A percentile compares a stretch with the other conserved stretches of the same genome.
These are phyloP conservation scores for Saccharomyces paradoxus DNA, from an alignment of 805 yeast genomes.

Conservation along the genomic window DNA sequence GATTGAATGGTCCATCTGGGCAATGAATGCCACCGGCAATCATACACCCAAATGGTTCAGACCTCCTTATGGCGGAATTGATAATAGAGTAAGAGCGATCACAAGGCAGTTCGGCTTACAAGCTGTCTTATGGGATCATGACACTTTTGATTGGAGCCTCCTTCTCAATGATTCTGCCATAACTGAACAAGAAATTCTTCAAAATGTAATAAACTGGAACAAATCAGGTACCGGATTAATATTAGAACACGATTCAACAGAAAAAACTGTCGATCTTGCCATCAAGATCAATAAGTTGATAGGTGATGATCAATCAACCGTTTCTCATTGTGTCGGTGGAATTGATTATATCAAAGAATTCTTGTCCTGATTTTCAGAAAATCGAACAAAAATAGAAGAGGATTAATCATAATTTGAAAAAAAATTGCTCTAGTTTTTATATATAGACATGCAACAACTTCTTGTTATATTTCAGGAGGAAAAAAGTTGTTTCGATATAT, in stretches of 20 bases:
- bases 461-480: background rate
- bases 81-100: constrained; percentile 69
- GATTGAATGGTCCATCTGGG: constrained; percentile 90
- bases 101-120: constrained; percentile 75
- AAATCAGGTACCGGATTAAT: constrained; percentile 48
- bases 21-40: constrained; percentile 83
- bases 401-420: background rate
- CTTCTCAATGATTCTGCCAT: constrained; percentile 36
- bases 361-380: background rate
- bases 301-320: constrained; percentile 55
- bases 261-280: constrained; percentile 58
- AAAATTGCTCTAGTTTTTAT: background rate
- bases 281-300: constrained; percentile 46
- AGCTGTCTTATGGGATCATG: constrained; percentile 80
- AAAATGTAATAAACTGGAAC: constrained; percentile 48
- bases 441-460: background rate
- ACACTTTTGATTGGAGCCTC: constrained; percentile 81
- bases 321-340: constrained; percentile 69
- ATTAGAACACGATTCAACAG: constrained; percentile 72
- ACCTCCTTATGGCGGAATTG: constrained; percentile 91
- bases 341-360: constrained; percentile 43
- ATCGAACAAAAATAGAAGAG: background rate
- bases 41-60: constrained; percentile 85
- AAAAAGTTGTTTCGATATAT: background rate
- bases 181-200: constrained; percentile 43